phyloP scores from a whole-genome alignment of 352 stramenopile genomes.

The Hyaloperonospora brassicae region DNA sequence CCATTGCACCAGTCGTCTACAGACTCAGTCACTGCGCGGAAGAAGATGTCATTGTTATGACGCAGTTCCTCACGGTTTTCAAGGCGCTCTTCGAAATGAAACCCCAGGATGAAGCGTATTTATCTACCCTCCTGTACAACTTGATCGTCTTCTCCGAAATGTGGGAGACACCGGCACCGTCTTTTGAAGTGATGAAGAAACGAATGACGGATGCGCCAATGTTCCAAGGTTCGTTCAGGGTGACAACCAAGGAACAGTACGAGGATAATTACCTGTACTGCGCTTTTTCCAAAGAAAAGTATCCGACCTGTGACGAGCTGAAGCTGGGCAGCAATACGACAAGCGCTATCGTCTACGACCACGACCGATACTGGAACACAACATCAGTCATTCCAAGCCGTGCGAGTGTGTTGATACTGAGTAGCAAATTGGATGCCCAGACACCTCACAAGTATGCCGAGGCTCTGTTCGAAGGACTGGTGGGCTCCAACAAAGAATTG shows the following conservation, averaged over 20 bases:
- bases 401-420: constrained; percentile 33
- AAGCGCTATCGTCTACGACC: constrained; percentile 21
- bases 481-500: constrained; percentile 26
- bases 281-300: constrained; percentile 14
- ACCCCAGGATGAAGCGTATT: neutral
- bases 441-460: too few species aligned
- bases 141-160: constrained; percentile 36
- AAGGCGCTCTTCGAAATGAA: too few species aligned
- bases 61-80: too few species aligned
- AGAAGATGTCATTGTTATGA: too few species aligned
- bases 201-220: neutral
- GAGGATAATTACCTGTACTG: constrained; percentile 30
- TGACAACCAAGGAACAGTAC: neutral
- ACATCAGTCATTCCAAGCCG: constrained; percentile 24
- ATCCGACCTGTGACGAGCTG: too few species aligned
- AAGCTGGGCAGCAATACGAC: too few species aligned
- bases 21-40: too few species aligned
- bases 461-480: too few species aligned
- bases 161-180: constrained; percentile 26
- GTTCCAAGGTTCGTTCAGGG: too few species aligned
- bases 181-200: neutral
- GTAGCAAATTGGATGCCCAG: constrained; percentile 14
- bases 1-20: too few species aligned
- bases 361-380: constrained; percentile 41
- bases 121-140: constrained; percentile 32